phyloP scores from a whole-genome alignment of 352 stramenopile species.

The Phytophthora sansomeana region DNA sequence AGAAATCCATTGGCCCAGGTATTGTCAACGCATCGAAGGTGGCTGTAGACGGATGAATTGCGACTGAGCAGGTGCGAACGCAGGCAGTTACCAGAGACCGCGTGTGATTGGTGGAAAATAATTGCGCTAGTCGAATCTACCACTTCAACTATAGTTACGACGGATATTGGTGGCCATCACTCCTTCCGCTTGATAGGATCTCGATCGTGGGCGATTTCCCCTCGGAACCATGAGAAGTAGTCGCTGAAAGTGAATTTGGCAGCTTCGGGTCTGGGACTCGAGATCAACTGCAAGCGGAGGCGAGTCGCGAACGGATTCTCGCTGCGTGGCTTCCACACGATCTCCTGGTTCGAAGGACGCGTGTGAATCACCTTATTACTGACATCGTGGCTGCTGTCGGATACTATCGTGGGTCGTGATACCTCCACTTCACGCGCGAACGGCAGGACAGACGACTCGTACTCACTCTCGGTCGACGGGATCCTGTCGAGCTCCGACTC shows the following conservation, averaged over 20 bases:
- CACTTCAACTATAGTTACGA: slow-evolving; percentile 15
- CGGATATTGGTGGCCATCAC: neutral
- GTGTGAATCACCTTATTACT: slow-evolving; percentile 9
- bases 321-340: slow-evolving; percentile 15
- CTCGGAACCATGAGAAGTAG: slow-evolving; percentile 25
- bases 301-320: slow-evolving; percentile 23
- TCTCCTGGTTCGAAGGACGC: slow-evolving; percentile 10
- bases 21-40: slow-evolving; percentile 14
- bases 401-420: slow-evolving; percentile 1
- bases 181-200: slow-evolving; percentile 14
- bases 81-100: neutral
- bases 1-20: slow-evolving; percentile 35
- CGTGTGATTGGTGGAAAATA: slow-evolving; percentile 28
- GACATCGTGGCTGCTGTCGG: neutral
- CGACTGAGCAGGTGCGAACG: neutral
- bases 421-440: slow-evolving; percentile 22
- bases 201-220: slow-evolving; percentile 3
- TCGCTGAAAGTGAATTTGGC: slow-evolving; percentile 11
- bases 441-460: slow-evolving; percentile 19
- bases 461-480: slow-evolving; percentile 31
- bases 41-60: slow-evolving; percentile 1
- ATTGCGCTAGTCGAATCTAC: slow-evolving; percentile 15
- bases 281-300: slow-evolving; percentile 19
- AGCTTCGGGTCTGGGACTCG: slow-evolving; percentile 3
- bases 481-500: slow-evolving; percentile 12